Evolutionary conservation across 805 yeast genomes (phyloP).

Genomic region (Pichia insulana): DNA sequence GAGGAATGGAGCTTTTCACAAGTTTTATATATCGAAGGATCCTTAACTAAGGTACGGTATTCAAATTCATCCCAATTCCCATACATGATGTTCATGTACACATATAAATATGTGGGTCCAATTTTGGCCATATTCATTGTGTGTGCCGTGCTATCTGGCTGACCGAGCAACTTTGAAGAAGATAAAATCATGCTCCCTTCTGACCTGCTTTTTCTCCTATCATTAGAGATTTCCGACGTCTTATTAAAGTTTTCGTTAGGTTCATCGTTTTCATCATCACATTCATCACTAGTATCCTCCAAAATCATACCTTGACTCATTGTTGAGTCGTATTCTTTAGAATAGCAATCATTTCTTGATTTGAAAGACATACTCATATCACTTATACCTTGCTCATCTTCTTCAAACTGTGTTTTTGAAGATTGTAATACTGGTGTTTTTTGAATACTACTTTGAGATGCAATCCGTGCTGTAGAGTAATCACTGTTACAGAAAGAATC

Average conservation of each 20-base stretch:
- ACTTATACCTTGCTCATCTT: no score
- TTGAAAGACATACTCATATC: no score
- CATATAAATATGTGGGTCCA: slow-evolving; percentile 5
- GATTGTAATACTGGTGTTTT: neutral
- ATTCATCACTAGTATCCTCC: neutral
- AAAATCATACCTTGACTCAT: neutral
- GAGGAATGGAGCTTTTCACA: neutral
- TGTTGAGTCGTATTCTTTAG: neutral
- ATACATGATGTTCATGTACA: slow-evolving; percentile 5
- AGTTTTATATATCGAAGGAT: neutral
- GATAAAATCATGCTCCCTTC: neutral
- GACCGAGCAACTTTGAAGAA: no score
- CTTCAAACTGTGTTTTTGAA: no score
- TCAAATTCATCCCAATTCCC: slow-evolving; percentile 9
- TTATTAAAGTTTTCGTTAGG: no score
- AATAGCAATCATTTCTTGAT: no score
- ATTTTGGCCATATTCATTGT: neutral
- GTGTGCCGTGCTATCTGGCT: neutral
- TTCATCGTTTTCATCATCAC: no score
- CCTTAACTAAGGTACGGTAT: neutral
- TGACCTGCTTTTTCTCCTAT: neutral
- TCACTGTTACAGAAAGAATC: neutral
- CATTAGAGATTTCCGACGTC: no score
- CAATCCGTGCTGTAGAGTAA: neutral
- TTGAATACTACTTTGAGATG: neutral